Evolutionary conservation across 257 asterid genomes (phyloP).

Genomic region (Oldenlandia corymbosa): DNA sequence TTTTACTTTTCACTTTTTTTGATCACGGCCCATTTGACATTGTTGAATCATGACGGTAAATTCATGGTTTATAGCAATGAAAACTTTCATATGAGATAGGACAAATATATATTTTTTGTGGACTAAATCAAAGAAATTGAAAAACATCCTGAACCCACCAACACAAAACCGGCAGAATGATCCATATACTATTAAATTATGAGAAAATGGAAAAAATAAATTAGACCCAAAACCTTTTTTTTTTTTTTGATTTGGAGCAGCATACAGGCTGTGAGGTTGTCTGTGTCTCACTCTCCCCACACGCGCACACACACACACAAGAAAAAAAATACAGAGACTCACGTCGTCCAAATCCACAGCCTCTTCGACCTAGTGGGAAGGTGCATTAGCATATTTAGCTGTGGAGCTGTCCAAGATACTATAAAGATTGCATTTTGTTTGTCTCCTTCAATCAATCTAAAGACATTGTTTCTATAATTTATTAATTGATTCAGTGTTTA

Average conservation of each 20-base stretch:
- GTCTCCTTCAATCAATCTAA: background rate
- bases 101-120: background rate
- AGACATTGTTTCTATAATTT: background rate
- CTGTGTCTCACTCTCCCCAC: conserved; percentile 1
- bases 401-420: conserved; percentile 5
- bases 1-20: background rate
- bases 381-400: background rate
- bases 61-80: too few relatives aligned
- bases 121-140: background rate
- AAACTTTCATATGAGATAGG: background rate
- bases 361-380: background rate
- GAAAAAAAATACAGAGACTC: background rate
- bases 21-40: conserved; percentile 4
- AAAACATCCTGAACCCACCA: background rate
- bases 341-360: conserved; percentile 10
- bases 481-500: too few relatives aligned
- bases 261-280: conserved; percentile 9
- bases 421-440: background rate
- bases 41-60: background rate
- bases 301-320: background rate
- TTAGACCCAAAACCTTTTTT: background rate
- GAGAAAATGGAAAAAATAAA: background rate
- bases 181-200: background rate
- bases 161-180: conserved; percentile 2
- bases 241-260: too few relatives aligned